Evolutionary conservation across 2,329 filamentous ascomycete species (phyloP), one percentile per base, ranked within the genome.

Genomic region (Colletotrichum theobromicola): DNA sequence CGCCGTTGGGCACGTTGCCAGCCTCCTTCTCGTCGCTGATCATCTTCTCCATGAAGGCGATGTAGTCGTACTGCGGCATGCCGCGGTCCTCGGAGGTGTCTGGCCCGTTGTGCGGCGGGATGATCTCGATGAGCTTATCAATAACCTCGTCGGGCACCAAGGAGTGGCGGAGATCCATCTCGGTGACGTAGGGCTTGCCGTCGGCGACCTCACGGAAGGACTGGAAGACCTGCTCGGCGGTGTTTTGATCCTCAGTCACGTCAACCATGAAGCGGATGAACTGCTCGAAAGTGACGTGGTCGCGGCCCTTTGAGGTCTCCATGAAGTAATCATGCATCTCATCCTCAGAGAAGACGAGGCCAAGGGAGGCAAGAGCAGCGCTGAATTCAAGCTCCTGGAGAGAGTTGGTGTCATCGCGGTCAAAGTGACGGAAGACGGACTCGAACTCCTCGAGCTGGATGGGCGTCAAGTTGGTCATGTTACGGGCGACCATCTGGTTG

Each of bases 181-280:
- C 97, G 7, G 97, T 99, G 53, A 99, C 97, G 83, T 99, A 99
- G 13, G 96, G 96, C 88, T 99, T 99, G 78, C 97, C 97, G 86
- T 99, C 97, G 21, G 97, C 97, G 60, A 99, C 97, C 85, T 99
- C 97, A 72, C 93, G 92, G 91, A 99, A 99, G 77, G 94, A 97
- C 86, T 99, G 96, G 87, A 97, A 98, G 7, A 99, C 97, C 84
- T 99, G 97, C 85, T 98, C 97, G 15, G 97, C 97, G 5, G 96
- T 98, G 83, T 99, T 98, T 86, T 99, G 97, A 82, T 99, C 97
- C 85, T 99, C 97, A 15, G 97, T 99, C 64, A 98, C 97, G 79
- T 98, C 95, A 62, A 99, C 97, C 97, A 99, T 99, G 89, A 99
- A 99, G 50, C 95, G 93, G 83, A 99, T 99, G 82, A 99, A 99